phyloP scores from a whole-genome alignment of 2,329 filamentous ascomycete species.

The Lomentospora prolificans region DNA sequence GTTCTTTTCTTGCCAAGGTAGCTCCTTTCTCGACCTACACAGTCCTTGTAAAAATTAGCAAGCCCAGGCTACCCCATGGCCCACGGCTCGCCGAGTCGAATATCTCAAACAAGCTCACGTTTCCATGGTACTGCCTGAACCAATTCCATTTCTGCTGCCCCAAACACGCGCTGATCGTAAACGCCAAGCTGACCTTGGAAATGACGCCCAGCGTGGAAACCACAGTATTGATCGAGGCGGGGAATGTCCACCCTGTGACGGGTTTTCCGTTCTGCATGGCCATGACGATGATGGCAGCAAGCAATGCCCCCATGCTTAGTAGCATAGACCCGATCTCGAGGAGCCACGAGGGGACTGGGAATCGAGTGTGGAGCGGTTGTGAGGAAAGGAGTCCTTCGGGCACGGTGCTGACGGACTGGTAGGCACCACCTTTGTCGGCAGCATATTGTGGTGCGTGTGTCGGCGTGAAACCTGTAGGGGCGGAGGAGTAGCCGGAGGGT shows the following conservation, averaged over 20 bases:
- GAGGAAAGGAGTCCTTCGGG: not conserved
- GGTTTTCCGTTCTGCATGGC: conserved; percentile 1
- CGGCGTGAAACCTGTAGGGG: not conserved
- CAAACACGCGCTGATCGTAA: not conserved
- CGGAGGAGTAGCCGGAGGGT: not conserved
- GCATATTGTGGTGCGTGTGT: not conserved
- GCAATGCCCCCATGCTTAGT: not conserved
- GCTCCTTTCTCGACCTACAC: not conserved
- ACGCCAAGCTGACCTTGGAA: not conserved
- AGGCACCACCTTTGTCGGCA: not conserved
- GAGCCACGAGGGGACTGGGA: not conserved
- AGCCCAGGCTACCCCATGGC: not conserved
- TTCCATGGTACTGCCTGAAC: conserved; percentile 1
- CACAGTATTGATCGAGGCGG: not conserved
- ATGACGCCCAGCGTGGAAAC: not conserved
- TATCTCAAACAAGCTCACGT: not conserved
- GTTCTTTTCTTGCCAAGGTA: not conserved
- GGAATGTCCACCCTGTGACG: not conserved
- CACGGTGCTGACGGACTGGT: not conserved
- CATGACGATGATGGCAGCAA: not conserved
- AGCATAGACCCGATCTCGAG: not conserved
- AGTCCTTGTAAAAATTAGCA: not conserved
- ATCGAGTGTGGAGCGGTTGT: not conserved
- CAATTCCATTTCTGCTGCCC: conserved; percentile 3
- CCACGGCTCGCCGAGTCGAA: not conserved